Evolutionary conservation across 2,329 filamentous ascomycete genomes (phyloP).

Genomic region (Ceratocystis smalleyi): DNA sequence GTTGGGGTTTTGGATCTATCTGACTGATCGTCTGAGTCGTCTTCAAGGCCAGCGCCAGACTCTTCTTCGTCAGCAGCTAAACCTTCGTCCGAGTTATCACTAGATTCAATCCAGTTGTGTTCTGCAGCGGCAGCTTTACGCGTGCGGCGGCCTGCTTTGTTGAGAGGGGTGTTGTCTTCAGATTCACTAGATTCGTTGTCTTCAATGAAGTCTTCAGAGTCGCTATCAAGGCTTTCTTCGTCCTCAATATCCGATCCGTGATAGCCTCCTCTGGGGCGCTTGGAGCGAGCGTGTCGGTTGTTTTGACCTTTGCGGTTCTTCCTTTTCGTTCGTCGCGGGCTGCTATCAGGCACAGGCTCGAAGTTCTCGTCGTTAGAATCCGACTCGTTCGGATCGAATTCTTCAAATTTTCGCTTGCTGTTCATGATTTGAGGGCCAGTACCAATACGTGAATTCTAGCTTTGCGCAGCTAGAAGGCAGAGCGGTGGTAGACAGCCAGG

Average conservation of each 20-base stretch:
- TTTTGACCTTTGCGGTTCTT: conserved; percentile 25
- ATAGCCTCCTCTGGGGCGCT: conserved; percentile 32
- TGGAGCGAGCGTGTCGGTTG: conserved; percentile 25
- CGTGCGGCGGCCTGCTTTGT: conserved; percentile 34
- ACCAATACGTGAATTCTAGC: conserved; percentile 13
- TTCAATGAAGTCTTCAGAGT: conserved; percentile 35
- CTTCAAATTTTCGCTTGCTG: conserved; percentile 42
- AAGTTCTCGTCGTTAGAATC: conserved; percentile 53
- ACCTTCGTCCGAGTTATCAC: conserved; percentile 13
- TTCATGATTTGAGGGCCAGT: conserved; percentile 25
- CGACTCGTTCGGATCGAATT: conserved; percentile 51
- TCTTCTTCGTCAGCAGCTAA: conserved; percentile 34
- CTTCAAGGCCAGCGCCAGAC: conserved; percentile 21
- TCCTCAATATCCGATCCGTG: conserved; percentile 47
- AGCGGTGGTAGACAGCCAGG: conserved; percentile 1
- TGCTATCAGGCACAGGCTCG: conserved; percentile 34
- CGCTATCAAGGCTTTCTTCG: conserved; percentile 34
- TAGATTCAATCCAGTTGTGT: conserved; percentile 15
- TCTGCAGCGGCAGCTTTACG: conserved; percentile 30
- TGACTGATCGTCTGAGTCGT: conserved; percentile 22
- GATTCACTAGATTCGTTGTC: conserved; percentile 28
- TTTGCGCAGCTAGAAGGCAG: conserved; percentile 14
- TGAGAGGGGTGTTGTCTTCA: conserved; percentile 29
- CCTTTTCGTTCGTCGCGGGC: conserved; percentile 26
- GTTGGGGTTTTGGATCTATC: conserved; percentile 20